Conservation (phyloP, 2,329 filamentous ascomycete genomes). For the Ophiostoma piceae region DNA sequence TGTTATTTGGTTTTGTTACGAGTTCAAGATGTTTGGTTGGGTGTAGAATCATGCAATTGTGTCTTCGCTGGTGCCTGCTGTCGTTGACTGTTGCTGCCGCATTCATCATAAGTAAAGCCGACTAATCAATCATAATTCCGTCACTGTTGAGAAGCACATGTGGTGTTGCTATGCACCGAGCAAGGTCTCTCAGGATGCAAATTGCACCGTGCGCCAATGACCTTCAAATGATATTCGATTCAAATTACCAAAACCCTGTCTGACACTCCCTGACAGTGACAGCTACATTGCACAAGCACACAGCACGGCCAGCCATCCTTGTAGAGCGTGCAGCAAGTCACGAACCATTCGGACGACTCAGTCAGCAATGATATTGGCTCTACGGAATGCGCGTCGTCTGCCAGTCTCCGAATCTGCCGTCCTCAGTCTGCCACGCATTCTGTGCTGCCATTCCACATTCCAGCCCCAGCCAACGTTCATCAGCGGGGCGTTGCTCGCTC, state of each 20-base stretch:
- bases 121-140: not conserved
- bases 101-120: not conserved
- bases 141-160: not conserved
- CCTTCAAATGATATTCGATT: not conserved
- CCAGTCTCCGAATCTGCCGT: not conserved
- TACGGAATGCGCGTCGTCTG: not conserved
- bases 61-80: not conserved
- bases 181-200: not conserved
- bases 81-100: not conserved
- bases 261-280: slow-evolving; percentile 2
- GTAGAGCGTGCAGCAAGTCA: not conserved
- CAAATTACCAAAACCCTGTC: not conserved
- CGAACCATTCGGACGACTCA: not conserved
- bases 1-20: not conserved
- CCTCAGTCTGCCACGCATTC: not conserved
- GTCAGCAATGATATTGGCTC: slow-evolving; percentile 5
- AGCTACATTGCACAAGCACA: slow-evolving; percentile 10
- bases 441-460: not conserved
- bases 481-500: not conserved
- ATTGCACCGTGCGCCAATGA: not conserved
- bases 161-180: not conserved
- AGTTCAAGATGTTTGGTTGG: not conserved
- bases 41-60: not conserved
- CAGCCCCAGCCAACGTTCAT: not conserved
- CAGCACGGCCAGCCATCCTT: not conserved